These are phyloP conservation scores for Cutaneotrichosporon sp. DNA, from an alignment of 1,284 basidiomycete species.

Conservation along the genomic window DNA sequence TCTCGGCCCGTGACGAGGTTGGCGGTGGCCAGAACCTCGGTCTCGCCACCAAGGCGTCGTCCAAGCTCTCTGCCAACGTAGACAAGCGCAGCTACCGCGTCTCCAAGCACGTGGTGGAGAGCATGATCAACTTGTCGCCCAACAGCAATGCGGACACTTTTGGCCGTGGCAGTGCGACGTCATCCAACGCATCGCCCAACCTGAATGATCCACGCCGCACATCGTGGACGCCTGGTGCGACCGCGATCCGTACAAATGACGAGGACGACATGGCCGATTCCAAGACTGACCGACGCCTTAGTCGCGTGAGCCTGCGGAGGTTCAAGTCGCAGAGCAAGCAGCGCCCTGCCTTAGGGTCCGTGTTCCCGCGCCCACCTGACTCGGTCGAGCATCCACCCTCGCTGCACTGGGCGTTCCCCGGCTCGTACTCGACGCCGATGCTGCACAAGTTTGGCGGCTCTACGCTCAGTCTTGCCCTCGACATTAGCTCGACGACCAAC, in stretches of 20 bases:
- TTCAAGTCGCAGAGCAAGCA: conserved; percentile 19
- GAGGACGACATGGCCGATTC: conserved; percentile 8
- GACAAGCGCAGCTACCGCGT: conserved; percentile 19
- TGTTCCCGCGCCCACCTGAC: conserved; percentile 28
- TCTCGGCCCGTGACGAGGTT: not conserved
- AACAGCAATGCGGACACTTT: conserved; percentile 3
- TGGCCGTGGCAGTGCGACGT: not conserved
- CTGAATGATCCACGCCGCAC: conserved; percentile 7
- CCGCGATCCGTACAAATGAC: not conserved
- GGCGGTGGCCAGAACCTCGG: not conserved
- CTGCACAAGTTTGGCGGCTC: conserved; percentile 30
- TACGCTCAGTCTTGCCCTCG: conserved; percentile 24
- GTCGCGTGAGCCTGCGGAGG: conserved; percentile 19
- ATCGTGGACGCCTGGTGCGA: conserved; percentile 18
- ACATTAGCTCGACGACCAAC: conserved; percentile 16
- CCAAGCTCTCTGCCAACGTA: not conserved
- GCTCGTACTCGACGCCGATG: conserved; percentile 28
- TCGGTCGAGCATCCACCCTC: conserved; percentile 23
- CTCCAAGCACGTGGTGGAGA: conserved; percentile 18
- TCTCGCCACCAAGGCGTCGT: not conserved
- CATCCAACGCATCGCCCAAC: conserved; percentile 1
- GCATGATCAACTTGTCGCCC: conserved; percentile 21
- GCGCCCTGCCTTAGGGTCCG: conserved; percentile 23
- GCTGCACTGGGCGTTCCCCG: conserved; percentile 29
- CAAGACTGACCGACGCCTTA: conserved; percentile 15